Evolutionary conservation across 2,329 filamentous ascomycete genomes (phyloP).

Genomic region (Atkinsonella texensis): DNA sequence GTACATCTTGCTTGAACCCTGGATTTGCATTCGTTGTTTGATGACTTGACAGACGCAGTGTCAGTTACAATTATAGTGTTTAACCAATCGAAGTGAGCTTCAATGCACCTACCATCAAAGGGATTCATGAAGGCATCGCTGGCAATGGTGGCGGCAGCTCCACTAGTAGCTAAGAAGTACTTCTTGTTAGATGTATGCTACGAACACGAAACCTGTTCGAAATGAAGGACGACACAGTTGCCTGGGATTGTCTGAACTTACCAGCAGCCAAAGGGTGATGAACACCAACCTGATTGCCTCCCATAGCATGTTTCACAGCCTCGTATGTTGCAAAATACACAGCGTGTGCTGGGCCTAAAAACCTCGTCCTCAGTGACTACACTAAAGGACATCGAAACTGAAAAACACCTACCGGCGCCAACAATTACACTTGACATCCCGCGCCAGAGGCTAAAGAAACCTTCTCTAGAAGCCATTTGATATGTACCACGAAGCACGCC

Average conservation of each 20-base stretch:
- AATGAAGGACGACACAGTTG: no score
- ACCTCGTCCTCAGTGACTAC: not conserved
- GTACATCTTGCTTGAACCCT: constrained; percentile 81
- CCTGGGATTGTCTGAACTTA: constrained; percentile 29
- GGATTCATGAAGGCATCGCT: constrained; percentile 99
- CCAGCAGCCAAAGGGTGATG: constrained; percentile 91
- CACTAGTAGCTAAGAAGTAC: constrained; percentile 59
- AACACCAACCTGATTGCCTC: constrained; percentile 74
- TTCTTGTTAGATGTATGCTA: not conserved
- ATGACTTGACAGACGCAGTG: constrained; percentile 51
- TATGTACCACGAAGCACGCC: constrained; percentile 87
- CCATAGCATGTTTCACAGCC: constrained; percentile 89
- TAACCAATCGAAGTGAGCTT: not conserved
- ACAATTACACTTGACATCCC: constrained; percentile 94
- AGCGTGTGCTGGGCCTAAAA: constrained; percentile 82
- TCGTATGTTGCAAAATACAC: constrained; percentile 99
- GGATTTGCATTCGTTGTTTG: constrained; percentile 98
- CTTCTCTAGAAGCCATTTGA: constrained; percentile 83
- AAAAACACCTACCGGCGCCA: constrained; percentile 62
- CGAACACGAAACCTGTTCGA: not conserved
- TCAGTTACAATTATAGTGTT: not conserved
- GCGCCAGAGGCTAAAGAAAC: constrained; percentile 84
- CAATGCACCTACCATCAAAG: constrained; percentile 67
- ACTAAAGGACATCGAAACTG: not conserved
- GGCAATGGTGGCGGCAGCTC: constrained; percentile 88